Evolutionary conservation across 768 basidiomycete species (phyloP).

Genomic region (Mycena vulgaris): DNA sequence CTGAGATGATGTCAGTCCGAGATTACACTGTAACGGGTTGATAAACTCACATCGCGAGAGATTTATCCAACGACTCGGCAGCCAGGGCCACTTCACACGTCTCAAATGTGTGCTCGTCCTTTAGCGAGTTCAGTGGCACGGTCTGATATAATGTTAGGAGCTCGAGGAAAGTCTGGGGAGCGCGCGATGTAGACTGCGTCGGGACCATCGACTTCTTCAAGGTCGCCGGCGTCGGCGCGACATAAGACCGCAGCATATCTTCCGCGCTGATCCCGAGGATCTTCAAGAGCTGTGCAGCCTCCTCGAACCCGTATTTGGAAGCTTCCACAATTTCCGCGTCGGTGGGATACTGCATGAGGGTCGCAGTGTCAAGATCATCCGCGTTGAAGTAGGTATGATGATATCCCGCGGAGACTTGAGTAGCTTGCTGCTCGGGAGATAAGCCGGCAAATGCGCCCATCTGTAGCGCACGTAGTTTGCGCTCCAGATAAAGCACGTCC

Average conservation of each 20-base stretch:
- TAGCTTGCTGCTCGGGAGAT: constrained; percentile 19
- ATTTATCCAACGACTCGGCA: constrained; percentile 30
- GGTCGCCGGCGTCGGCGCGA: neutral
- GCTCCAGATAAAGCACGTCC: neutral
- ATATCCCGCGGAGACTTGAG: constrained; percentile 38
- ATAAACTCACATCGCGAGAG: constrained; percentile 29
- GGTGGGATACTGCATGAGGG: constrained; percentile 31
- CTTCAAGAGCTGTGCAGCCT: constrained; percentile 33
- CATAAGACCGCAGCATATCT: constrained; percentile 27
- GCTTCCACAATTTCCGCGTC: constrained; percentile 25
- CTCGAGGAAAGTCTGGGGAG: constrained; percentile 28
- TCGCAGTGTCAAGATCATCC: constrained; percentile 29
- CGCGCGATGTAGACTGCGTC: neutral
- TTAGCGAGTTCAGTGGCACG: neutral
- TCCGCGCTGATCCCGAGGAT: constrained; percentile 33
- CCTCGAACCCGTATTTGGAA: neutral
- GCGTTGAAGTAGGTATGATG: constrained; percentile 41
- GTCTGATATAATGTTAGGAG: neutral
- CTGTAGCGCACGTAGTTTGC: neutral
- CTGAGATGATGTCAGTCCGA: constrained; percentile 4
- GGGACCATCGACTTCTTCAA: too few relatives aligned
- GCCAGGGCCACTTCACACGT: constrained; percentile 39
- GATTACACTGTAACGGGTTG: too few relatives aligned
- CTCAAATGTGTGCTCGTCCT: constrained; percentile 26
- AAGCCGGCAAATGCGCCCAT: neutral